Percentiles rank a stretch among this genome's conserved stretches.
These are phyloP conservation scores for Papiliotrema terrestris DNA, from an alignment of 1,284 basidiomycete species.

Conservation along the genomic window DNA sequence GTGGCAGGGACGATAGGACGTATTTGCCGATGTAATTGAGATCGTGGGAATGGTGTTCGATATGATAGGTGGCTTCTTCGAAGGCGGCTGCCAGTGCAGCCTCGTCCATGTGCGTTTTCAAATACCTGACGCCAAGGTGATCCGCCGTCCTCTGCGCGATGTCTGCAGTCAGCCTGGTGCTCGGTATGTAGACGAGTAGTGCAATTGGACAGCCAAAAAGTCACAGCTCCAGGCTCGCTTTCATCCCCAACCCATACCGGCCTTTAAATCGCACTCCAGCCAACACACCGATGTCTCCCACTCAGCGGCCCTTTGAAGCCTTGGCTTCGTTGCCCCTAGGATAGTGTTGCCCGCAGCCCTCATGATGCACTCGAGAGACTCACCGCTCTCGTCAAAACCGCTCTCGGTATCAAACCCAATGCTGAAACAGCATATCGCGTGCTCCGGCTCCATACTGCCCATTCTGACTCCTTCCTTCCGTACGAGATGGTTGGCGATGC, in stretches of 20 bases:
- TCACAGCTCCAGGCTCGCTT: too few species aligned
- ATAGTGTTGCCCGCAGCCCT: too few species aligned
- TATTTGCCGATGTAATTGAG: conserved; percentile 48
- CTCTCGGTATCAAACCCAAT: conserved; percentile 35
- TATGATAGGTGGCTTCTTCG: conserved; percentile 50
- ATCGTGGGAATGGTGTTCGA: conserved; percentile 49
- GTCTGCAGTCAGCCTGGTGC: conserved; percentile 11
- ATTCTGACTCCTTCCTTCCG: conserved; percentile 39
- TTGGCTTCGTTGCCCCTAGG: too few species aligned
- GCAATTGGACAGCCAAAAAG: too few species aligned
- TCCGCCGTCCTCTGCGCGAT: conserved; percentile 48
- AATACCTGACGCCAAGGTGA: conserved; percentile 48
- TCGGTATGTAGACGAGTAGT: too few species aligned
- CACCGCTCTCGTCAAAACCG: conserved; percentile 33
- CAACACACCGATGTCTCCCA: too few species aligned
- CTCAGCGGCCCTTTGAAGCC: too few species aligned
- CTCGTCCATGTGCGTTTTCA: conserved; percentile 47
- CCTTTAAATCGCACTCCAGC: too few species aligned
- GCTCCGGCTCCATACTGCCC: conserved; percentile 12
- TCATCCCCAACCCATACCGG: too few species aligned
- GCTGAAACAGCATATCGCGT: conserved; percentile 21
- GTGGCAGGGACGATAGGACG: conserved; percentile 47
- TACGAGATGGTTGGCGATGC: conserved; percentile 49
- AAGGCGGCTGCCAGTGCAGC: conserved; percentile 46
- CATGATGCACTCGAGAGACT: too few species aligned